phyloP scores from a whole-genome alignment of 225 moss, liverwort and hornwort genomes.

The Climacium dendroides region DNA sequence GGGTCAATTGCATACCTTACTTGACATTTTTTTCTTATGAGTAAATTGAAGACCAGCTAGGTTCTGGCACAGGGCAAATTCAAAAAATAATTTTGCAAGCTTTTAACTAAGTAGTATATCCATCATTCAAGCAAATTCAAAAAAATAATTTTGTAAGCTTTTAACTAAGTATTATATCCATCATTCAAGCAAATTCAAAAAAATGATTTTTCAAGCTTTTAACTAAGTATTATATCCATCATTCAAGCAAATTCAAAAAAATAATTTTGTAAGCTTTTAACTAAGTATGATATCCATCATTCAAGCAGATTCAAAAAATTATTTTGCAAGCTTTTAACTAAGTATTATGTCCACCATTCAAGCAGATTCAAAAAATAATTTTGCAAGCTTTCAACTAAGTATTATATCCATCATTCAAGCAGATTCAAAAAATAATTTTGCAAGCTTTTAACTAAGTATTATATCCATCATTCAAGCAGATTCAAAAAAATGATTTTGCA shows the following conservation, averaged over 20 bases:
- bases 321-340: background rate
- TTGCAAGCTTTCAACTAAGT: background rate
- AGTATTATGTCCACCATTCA: no score
- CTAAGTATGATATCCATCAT: no score
- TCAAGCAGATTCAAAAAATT: background rate
- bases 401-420: no score
- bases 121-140: background rate
- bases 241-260: background rate
- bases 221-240: no score
- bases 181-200: background rate
- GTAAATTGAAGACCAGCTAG: background rate
- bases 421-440: background rate
- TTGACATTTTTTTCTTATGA: background rate
- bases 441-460: background rate
- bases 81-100: background rate
- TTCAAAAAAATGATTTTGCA: background rate
- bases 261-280: background rate
- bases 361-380: background rate
- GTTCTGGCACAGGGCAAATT: fast-evolving
- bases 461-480: no score
- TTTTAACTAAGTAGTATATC: background rate
- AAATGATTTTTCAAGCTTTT: background rate
- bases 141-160: background rate
- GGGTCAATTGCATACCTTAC: fast-evolving
- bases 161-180: background rate